phyloP scores from a whole-genome alignment of 2,329 filamentous ascomycete genomes.

The Diaporthe vexans region DNA sequence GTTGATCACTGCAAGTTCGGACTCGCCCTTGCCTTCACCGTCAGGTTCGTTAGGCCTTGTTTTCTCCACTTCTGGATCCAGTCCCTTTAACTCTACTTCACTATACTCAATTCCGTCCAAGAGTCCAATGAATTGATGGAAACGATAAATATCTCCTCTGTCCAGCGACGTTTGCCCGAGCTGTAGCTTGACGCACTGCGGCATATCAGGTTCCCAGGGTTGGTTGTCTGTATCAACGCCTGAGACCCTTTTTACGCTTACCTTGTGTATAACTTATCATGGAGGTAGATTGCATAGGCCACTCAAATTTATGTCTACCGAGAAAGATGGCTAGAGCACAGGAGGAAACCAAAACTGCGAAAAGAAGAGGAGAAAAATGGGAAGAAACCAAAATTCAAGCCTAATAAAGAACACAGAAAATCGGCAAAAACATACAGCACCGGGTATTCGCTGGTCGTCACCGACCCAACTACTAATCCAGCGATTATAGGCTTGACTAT shows the following conservation, averaged over 20 bases:
- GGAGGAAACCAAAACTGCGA: no score
- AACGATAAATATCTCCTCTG: not conserved
- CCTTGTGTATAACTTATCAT: not conserved
- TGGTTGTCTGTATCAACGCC: no score
- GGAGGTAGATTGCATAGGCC: not conserved
- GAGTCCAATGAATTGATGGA: not conserved
- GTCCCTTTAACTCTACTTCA: not conserved
- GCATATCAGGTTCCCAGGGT: no score
- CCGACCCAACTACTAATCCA: not conserved
- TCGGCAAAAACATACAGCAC: constrained; percentile 8
- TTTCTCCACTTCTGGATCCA: not conserved
- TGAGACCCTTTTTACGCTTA: no score
- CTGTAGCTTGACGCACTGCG: no score
- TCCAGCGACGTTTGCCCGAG: not conserved
- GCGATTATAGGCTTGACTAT: not conserved
- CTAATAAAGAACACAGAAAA: not conserved
- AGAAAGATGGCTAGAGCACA: not conserved
- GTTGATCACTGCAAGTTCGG: not conserved
- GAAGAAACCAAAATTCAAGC: not conserved
- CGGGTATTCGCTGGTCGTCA: not conserved
- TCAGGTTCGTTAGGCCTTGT: not conserved
- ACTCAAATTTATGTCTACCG: no score
- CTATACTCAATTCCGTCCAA: not conserved
- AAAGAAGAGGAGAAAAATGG: not conserved
- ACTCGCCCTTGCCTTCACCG: not conserved